phyloP scores from a whole-genome alignment of 495 filamentous ascomycete species.

The Daldinia decipiens region DNA sequence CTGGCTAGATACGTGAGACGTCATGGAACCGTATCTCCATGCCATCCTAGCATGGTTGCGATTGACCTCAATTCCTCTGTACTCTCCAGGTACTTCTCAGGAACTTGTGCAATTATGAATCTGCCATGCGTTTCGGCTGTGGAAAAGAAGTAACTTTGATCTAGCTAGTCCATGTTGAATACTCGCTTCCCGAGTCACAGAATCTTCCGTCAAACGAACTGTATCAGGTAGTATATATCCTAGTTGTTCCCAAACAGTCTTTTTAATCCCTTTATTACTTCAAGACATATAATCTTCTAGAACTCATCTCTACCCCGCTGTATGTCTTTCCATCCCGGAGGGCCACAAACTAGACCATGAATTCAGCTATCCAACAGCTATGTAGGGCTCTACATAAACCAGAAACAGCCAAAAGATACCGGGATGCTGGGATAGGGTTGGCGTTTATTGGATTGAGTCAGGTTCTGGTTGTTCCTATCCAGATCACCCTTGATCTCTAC shows the following conservation, averaged over 20 bases:
- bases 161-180: constrained; percentile 2
- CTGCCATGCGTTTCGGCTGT: constrained; percentile 14
- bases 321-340: constrained; percentile 38
- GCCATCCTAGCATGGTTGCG: constrained; percentile 12
- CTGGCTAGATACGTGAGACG: constrained; percentile 32
- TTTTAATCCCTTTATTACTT: constrained; percentile 27
- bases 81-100: constrained; percentile 17
- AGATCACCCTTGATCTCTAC: constrained; percentile 40
- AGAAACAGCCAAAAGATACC: constrained; percentile 34
- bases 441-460: constrained; percentile 37
- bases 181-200: constrained; percentile 1
- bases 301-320: constrained; percentile 13
- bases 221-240: constrained; percentile 30
- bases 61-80: constrained; percentile 20
- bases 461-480: constrained; percentile 38
- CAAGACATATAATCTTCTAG: constrained; percentile 25
- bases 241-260: constrained; percentile 2
- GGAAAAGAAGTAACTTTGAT: constrained; percentile 16
- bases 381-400: constrained; percentile 41
- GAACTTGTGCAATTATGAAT: constrained; percentile 23
- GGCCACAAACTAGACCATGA: constrained; percentile 28
- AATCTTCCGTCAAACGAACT: constrained; percentile 27
- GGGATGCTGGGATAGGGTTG: constrained; percentile 42
- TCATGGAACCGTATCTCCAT: constrained; percentile 36
- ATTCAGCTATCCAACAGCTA: constrained; percentile 31